Percentiles rank a stretch among this genome's conserved stretches.
Conservation (phyloP, 2,329 filamentous ascomycete species). For the Zalaria obscura region DNA sequence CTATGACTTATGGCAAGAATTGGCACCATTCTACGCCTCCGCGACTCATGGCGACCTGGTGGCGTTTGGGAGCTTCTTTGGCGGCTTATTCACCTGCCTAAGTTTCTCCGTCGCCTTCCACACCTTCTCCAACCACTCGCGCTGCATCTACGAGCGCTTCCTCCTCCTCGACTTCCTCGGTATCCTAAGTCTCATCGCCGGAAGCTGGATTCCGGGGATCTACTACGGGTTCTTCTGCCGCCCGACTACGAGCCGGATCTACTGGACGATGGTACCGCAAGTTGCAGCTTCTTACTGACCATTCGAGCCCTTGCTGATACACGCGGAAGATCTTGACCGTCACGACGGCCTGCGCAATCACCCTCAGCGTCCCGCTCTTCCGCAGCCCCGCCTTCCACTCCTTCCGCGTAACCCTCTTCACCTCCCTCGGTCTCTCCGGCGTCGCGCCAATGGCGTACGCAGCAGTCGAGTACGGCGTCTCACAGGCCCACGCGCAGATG, state of each 20-base stretch:
- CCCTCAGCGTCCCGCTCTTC: constrained; percentile 23
- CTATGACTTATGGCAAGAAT: constrained; percentile 11
- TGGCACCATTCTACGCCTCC: constrained; percentile 18
- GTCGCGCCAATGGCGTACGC: constrained; percentile 28
- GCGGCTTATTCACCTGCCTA: constrained; percentile 22
- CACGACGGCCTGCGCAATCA: constrained; percentile 23
- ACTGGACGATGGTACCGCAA: constrained; percentile 19
- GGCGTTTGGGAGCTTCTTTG: constrained; percentile 24
- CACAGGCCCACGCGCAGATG: constrained; percentile 21
- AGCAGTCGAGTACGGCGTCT: constrained; percentile 14
- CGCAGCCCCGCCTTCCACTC: constrained; percentile 24
- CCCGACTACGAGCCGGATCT: constrained; percentile 18
- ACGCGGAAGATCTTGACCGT: constrained; percentile 12
- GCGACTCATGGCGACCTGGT: constrained; percentile 20
- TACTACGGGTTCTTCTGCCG: constrained; percentile 38
- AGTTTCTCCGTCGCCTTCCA: constrained; percentile 52
- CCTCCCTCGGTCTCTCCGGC: constrained; percentile 26
- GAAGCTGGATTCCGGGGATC: constrained; percentile 69
- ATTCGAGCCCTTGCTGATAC: no score
- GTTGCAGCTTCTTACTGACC: no score
- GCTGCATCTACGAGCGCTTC: constrained; percentile 57
- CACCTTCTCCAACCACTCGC: constrained; percentile 66
- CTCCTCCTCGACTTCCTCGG: constrained; percentile 87
- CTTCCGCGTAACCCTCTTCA: constrained; percentile 26
- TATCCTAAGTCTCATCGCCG: constrained; percentile 75